Percentiles rank a stretch among this genome's conserved stretches.
phyloP scores from a whole-genome alignment of 345 rosid species.

The Turritis glabra region DNA sequence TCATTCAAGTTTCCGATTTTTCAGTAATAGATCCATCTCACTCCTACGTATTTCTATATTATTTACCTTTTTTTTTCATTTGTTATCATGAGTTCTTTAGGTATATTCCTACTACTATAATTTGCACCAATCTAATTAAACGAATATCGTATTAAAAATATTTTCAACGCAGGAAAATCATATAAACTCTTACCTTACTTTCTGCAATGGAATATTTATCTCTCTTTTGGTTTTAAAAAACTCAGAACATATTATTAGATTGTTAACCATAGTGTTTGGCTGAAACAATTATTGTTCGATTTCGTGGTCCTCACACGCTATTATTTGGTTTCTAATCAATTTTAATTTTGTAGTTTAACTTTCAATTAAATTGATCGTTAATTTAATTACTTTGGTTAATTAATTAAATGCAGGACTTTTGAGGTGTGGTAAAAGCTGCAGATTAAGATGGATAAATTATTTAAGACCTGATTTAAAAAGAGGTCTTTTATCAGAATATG shows the following conservation, averaged over 20 bases:
- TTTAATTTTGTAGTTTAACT: neutral
- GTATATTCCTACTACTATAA: neutral
- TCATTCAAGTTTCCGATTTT: too few relatives aligned
- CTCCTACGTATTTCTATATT: neutral
- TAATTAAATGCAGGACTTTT: conserved; percentile 59
- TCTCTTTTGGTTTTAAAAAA: neutral
- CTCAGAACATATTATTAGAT: neutral
- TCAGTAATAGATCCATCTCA: neutral
- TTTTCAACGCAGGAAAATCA: neutral
- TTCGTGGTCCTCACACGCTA: conserved; percentile 39
- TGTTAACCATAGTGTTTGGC: conserved; percentile 23
- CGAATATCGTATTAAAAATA: too few relatives aligned
- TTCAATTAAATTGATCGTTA: neutral
- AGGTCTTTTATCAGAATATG: conserved; percentile 83
- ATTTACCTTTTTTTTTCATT: neutral
- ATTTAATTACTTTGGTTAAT: neutral
- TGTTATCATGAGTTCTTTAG: neutral
- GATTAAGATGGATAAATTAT: conserved; percentile 94
- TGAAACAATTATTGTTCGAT: neutral
- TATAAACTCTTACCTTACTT: neutral
- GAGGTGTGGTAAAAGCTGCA: conserved; percentile 97
- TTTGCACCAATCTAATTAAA: neutral
- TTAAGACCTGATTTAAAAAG: conserved; percentile 92
- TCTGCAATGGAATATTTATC: neutral
- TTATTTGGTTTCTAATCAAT: neutral